Evolutionary conservation across 2,329 filamentous ascomycete genomes (phyloP).

Genomic region (Dendryphion nanum): DNA sequence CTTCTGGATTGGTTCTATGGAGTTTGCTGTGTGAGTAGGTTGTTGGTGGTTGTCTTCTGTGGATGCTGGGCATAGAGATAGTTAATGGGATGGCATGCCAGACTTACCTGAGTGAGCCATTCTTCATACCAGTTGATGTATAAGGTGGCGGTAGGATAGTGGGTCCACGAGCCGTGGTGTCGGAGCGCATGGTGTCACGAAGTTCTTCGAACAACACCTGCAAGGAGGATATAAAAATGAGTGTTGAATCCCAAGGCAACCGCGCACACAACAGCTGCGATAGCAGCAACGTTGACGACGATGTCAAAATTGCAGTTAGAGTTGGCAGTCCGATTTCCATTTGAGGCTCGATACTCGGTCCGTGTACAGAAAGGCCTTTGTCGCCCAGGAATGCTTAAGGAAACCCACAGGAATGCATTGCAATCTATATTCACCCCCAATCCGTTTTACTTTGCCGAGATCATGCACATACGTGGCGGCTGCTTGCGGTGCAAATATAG

Average conservation of each 20-base stretch:
- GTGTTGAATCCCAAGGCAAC: too few relatives aligned
- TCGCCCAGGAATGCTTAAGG: constrained; percentile 19
- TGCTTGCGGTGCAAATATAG: not conserved
- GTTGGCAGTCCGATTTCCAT: not conserved
- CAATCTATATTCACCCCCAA: constrained; percentile 9
- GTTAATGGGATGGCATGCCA: not conserved
- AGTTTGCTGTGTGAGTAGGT: too few relatives aligned
- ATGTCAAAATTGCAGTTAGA: too few relatives aligned
- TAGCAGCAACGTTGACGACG: too few relatives aligned
- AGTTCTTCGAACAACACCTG: constrained; percentile 1
- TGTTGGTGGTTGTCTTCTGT: too few relatives aligned
- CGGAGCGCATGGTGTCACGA: not conserved
- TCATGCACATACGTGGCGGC: constrained; percentile 2
- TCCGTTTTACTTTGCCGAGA: constrained; percentile 8
- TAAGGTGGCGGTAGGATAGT: constrained; percentile 29
- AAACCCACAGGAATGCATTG: constrained; percentile 15
- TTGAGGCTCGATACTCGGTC: too few relatives aligned
- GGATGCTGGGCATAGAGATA: too few relatives aligned
- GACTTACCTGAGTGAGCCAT: constrained; percentile 6
- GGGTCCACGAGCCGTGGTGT: constrained; percentile 2
- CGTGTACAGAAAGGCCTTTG: constrained; percentile 4
- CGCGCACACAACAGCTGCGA: constrained; percentile 1
- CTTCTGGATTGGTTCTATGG: constrained; percentile 39
- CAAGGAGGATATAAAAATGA: not conserved
- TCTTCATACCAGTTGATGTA: constrained; percentile 16